Evolutionary conservation across 345 rosid genomes (phyloP), one percentile per base, ranked within the genome.

Genomic region (Gossypium longicalyx): DNA sequence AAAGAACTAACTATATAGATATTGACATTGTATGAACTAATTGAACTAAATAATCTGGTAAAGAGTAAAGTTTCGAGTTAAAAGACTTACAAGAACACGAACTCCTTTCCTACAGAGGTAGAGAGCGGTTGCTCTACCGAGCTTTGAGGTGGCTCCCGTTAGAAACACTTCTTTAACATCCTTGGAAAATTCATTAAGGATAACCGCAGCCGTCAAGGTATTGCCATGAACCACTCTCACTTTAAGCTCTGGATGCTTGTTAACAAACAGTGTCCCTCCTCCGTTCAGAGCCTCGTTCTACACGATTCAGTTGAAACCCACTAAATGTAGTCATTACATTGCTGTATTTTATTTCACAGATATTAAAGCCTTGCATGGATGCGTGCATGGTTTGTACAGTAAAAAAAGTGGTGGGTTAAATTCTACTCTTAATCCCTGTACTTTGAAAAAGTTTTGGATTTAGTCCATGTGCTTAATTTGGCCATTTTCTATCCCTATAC

Each of bases 61-160:
- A 15, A 1, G 0, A 51, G 15, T 9, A 48, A 12, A 6, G 59
- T 34, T 5, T 34, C 7, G 7, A 5, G 41, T 16, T 54, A 2
- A 7, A 7, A 34, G 12, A 82, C 94, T 86, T 85, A 96, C 99
- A 22, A 93, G 92, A 71, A 96, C 97, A 78, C 95, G 83, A 0
- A 93, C 90, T 85, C 84, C 84, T 74, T 75, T 88, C 41, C 78
- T 87, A 82, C 97, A 91, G 20, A 96, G 99, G 74, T 96, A 90
- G 29, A 96, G 98, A 13, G 98, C 97, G 69, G 91, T 90, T 53
- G 98, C 99, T 84, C 99, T 83, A 56, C 99, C 99, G 13, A 96
- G 94, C 84, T 96, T 96, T 72, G 98, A 96, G 85, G 99, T 96
- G 51, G 98, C 98, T 71, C 99, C 99, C 0, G 97, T 87, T 77